These are phyloP conservation scores for Pestalotiopsis sp. DNA, from an alignment of 2,329 filamentous ascomycete species.

Conservation along the genomic window DNA sequence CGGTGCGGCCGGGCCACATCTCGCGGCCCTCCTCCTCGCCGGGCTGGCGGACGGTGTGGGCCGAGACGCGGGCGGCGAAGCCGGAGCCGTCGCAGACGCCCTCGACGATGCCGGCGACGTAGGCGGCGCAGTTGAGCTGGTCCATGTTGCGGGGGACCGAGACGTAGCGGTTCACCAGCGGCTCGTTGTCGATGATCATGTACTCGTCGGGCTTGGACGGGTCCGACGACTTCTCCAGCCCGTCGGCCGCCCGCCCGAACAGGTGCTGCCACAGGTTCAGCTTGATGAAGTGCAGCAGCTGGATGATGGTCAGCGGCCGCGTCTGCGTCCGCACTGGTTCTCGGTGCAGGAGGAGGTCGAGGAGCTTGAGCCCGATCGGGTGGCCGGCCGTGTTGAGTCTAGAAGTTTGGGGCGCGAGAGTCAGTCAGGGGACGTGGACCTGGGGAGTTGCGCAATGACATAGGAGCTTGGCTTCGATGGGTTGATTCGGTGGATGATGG, in stretches of 20 bases:
- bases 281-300: slow-evolving; percentile 93
- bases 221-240: slow-evolving; percentile 84
- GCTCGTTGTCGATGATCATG: slow-evolving; percentile 99
- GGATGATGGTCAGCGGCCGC: slow-evolving; percentile 84
- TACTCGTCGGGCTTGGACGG: slow-evolving; percentile 89
- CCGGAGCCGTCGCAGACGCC: slow-evolving; percentile 92
- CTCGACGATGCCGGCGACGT: slow-evolving; percentile 92
- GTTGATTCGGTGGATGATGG: background rate
- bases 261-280: slow-evolving; percentile 90
- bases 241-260: slow-evolving; percentile 87
- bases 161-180: slow-evolving; percentile 92
- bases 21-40: slow-evolving; percentile 52
- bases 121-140: slow-evolving; percentile 95
- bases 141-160: slow-evolving; percentile 93
- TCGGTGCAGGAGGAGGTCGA: slow-evolving; percentile 92
- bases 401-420: slow-evolving; percentile 6
- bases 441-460: background rate
- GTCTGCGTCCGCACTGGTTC: slow-evolving; percentile 70
- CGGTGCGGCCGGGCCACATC: slow-evolving; percentile 95
- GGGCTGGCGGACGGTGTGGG: slow-evolving; percentile 72
- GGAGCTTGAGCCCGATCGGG: slow-evolving; percentile 88
- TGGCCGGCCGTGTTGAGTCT: slow-evolving; percentile 92
- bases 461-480: background rate
- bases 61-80: slow-evolving; percentile 86
- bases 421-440: background rate